Evolutionary conservation across 352 stramenopile genomes (phyloP).

Genomic region (Pythium grandisporangium): DNA sequence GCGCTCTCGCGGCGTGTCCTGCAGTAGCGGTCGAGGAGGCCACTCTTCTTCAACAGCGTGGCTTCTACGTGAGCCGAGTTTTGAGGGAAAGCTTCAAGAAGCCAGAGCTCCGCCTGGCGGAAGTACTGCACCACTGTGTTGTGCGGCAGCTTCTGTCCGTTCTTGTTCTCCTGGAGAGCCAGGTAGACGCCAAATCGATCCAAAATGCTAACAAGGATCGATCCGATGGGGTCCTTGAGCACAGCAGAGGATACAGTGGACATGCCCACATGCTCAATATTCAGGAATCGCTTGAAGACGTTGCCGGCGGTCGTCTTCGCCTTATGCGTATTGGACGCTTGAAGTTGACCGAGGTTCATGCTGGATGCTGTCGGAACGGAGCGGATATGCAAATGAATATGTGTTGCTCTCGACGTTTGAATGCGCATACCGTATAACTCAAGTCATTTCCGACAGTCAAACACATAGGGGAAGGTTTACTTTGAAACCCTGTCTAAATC

Average conservation of each 20-base stretch:
- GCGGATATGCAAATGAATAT: constrained; percentile 14
- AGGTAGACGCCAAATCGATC: constrained; percentile 16
- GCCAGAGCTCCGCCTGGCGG: constrained; percentile 9
- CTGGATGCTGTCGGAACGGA: neutral
- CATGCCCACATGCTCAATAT: constrained; percentile 5
- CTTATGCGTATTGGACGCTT: constrained; percentile 7
- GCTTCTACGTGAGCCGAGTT: constrained; percentile 3
- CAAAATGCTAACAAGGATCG: constrained; percentile 6
- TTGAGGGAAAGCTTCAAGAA: constrained; percentile 7
- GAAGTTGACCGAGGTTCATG: constrained; percentile 10
- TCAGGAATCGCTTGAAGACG: constrained; percentile 10
- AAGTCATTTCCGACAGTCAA: too few relatives aligned
- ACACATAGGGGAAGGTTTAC: too few relatives aligned
- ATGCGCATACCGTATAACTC: too few relatives aligned
- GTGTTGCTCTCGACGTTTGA: neutral
- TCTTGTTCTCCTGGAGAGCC: constrained; percentile 1
- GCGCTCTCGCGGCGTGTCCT: neutral
- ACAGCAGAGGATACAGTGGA: constrained; percentile 1
- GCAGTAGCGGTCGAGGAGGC: constrained; percentile 1
- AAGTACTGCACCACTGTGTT: constrained; percentile 13
- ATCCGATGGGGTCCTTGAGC: neutral
- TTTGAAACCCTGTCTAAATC: too few relatives aligned
- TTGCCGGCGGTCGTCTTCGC: constrained; percentile 8
- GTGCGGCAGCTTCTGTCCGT: neutral
- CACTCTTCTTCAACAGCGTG: constrained; percentile 3